Percentiles rank a stretch among this genome's conserved stretches.
Evolutionary conservation across 495 filamentous ascomycete genomes (phyloP).

Genomic region (Symbiotaphrina buchneri): DNA sequence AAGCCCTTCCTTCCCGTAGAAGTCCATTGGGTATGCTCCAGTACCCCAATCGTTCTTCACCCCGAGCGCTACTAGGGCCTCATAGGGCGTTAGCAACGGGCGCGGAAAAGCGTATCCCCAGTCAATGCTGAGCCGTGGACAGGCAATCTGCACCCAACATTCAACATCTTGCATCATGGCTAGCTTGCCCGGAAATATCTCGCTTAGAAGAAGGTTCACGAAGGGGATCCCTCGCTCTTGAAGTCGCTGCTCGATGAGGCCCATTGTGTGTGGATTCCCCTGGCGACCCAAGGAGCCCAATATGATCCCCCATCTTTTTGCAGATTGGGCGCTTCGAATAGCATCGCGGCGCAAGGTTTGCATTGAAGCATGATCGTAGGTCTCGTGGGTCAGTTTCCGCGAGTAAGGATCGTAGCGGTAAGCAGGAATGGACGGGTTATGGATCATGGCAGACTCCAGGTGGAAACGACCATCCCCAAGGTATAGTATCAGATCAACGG

Average conservation of each 20-base stretch:
- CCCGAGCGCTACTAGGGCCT: constrained; percentile 73
- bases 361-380: constrained; percentile 78
- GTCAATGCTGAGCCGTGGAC: constrained; percentile 85
- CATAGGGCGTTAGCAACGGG: constrained; percentile 81
- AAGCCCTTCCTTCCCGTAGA: constrained; percentile 80
- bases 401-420: constrained; percentile 97
- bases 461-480: constrained; percentile 94
- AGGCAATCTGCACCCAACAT: constrained; percentile 95
- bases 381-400: constrained; percentile 70
- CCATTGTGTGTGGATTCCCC: constrained; percentile 85
- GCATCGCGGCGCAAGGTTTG: constrained; percentile 57
- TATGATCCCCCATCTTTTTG: constrained; percentile 84
- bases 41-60: constrained; percentile 53
- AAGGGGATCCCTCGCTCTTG: constrained; percentile 43
- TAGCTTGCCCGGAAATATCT: constrained; percentile 92
- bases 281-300: constrained; percentile 81
- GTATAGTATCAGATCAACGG: constrained; percentile 68
- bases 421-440: constrained; percentile 72
- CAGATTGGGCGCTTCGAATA: constrained; percentile 45
- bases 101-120: constrained; percentile 93
- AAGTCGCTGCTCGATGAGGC: constrained; percentile 58
- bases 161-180: constrained; percentile 83
- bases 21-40: constrained; percentile 88
- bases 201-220: constrained; percentile 64
- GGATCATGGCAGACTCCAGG: constrained; percentile 95